Conservation (phyloP, 78 protist species). For the Dictyostelium firmibasis region DNA sequence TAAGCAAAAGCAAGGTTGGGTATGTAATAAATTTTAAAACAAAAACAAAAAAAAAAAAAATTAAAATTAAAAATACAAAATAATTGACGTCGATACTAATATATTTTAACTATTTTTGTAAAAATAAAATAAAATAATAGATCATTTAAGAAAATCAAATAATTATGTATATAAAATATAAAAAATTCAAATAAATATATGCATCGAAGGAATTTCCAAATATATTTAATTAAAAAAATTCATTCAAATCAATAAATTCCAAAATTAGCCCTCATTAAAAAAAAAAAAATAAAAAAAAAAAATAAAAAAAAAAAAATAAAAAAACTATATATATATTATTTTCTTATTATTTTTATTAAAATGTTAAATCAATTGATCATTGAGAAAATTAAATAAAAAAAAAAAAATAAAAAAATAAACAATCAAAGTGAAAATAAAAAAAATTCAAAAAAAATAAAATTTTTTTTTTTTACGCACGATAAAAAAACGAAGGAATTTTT, state of each 20-base stretch:
- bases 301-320: no score
- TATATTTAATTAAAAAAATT: background rate
- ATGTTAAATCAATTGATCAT: background rate
- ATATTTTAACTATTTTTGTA: no score
- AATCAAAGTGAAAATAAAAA: background rate
- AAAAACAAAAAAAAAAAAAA: background rate
- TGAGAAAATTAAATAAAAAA: background rate
- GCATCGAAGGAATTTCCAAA: background rate
- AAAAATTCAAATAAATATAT: background rate
- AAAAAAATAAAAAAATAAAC: no score
- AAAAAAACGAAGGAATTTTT: background rate
- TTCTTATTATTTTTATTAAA: no score
- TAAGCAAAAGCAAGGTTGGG: constrained; percentile 83
- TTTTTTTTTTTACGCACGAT: background rate
- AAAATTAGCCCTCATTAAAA: no score
- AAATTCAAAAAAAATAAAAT: background rate
- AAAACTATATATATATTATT: no score
- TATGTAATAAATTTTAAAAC: constrained; percentile 1
- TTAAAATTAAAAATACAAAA: background rate
- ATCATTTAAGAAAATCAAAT: background rate
- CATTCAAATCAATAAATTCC: no score
- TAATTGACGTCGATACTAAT: no score
- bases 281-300: no score
- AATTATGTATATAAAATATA: background rate
- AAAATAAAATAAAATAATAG: no score